These are phyloP conservation scores for Seiridium cupressi DNA, from an alignment of 2,329 filamentous ascomycete species.

Conservation along the genomic window DNA sequence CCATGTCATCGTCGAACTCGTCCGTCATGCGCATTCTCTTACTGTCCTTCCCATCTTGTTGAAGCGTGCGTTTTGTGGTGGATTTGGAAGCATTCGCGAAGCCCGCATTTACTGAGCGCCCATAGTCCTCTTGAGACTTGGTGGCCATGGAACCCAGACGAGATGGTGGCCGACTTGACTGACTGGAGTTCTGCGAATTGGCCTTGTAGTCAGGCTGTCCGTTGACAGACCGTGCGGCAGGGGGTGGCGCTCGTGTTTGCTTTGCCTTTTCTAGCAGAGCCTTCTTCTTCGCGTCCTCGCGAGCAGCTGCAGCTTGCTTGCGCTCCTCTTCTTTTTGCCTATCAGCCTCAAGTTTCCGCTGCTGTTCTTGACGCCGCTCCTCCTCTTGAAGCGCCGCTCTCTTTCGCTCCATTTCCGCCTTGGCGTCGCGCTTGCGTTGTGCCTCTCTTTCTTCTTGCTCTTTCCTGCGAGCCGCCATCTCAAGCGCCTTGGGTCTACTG, in stretches of 20 bases:
- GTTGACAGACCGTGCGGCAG: slow-evolving; percentile 52
- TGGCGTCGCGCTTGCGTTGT: slow-evolving; percentile 76
- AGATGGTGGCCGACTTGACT: slow-evolving; percentile 47
- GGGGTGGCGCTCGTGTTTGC: slow-evolving; percentile 61
- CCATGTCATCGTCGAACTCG: slow-evolving; percentile 62
- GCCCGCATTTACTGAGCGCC: slow-evolving; percentile 58
- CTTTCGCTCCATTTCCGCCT: slow-evolving; percentile 78
- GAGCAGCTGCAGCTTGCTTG: slow-evolving; percentile 45
- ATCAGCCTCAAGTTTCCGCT: slow-evolving; percentile 60
- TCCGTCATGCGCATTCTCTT: slow-evolving; percentile 82
- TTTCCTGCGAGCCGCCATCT: slow-evolving; percentile 76
- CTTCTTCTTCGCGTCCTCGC: slow-evolving; percentile 64
- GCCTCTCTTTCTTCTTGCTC: slow-evolving; percentile 81
- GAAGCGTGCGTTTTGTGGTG: slow-evolving; percentile 70
- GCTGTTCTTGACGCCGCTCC: slow-evolving; percentile 57
- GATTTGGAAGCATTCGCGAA: slow-evolving; percentile 68
- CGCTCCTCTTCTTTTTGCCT: slow-evolving; percentile 60
- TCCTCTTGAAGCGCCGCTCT: slow-evolving; percentile 66
- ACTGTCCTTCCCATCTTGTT: slow-evolving; percentile 65
- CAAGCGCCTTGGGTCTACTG: slow-evolving; percentile 68
- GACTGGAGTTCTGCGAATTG: slow-evolving; percentile 31
- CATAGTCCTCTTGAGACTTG: slow-evolving; percentile 56
- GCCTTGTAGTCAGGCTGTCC: slow-evolving; percentile 45
- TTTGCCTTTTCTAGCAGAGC: slow-evolving; percentile 64
- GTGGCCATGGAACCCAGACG: slow-evolving; percentile 56